phyloP scores from a whole-genome alignment of 495 filamentous ascomycete genomes.

The Astrocystis sublimbata region DNA sequence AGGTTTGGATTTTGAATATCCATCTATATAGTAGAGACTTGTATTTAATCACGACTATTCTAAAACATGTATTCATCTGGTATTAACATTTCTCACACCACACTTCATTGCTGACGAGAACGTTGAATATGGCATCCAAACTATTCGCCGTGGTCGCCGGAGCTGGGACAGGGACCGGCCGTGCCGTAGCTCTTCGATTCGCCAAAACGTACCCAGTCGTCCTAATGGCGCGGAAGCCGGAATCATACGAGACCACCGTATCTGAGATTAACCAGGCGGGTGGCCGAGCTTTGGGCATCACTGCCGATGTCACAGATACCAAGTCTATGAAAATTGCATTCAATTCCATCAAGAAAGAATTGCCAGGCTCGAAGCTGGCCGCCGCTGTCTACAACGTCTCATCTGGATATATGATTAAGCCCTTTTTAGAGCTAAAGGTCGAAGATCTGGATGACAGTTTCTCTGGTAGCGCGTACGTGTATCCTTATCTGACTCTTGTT shows the following conservation, averaged over 20 bases:
- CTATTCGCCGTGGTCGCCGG: conserved; percentile 65
- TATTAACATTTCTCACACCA: too few species aligned
- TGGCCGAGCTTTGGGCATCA: conserved; percentile 73
- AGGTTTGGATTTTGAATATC: too few species aligned
- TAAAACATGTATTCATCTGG: too few species aligned
- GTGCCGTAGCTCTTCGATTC: conserved; percentile 63
- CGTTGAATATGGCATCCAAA: conserved; percentile 24
- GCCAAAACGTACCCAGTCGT: conserved; percentile 69
- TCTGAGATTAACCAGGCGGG: conserved; percentile 65
- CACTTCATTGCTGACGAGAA: too few species aligned
- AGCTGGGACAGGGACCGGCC: conserved; percentile 62
- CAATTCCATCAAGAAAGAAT: conserved; percentile 60
- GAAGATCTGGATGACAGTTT: conserved; percentile 63
- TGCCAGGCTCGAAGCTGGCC: conserved; percentile 50
- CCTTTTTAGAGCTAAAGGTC: conserved; percentile 72
- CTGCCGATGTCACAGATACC: conserved; percentile 64
- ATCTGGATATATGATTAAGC: conserved; percentile 62
- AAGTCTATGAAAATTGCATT: conserved; percentile 62
- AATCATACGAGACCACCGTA: conserved; percentile 63
- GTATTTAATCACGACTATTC: too few species aligned
- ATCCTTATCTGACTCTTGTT: background rate
- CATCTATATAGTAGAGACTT: too few species aligned
- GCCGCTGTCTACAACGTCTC: conserved; percentile 76
- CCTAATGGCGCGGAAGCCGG: conserved; percentile 65
- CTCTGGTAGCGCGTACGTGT: conserved; percentile 61